Conservation (phyloP, 2,329 filamentous ascomycete species). For the Aureobasidium sp. region DNA sequence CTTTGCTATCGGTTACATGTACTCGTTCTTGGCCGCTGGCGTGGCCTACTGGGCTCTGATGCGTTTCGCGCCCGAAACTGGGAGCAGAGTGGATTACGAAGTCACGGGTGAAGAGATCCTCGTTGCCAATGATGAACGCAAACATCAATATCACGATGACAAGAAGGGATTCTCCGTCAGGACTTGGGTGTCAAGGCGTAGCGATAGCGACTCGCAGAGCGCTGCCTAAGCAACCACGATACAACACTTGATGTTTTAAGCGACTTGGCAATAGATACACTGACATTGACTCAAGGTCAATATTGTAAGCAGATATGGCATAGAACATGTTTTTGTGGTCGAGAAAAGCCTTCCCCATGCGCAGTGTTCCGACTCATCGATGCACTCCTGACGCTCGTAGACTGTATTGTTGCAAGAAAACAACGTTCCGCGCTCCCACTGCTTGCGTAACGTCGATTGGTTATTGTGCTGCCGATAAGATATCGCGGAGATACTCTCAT, state of each 20-base stretch:
- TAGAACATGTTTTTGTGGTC: too few species aligned
- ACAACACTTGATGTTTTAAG: too few species aligned
- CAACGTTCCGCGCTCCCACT: too few species aligned
- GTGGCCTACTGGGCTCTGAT: slow-evolving; percentile 1
- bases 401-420: too few species aligned
- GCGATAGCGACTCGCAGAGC: neutral
- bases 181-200: neutral
- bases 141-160: neutral
- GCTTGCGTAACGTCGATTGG: too few species aligned
- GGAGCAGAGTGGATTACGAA: neutral
- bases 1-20: neutral
- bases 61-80: neutral
- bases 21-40: neutral
- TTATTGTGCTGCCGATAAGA: neutral
- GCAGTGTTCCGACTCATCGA: too few species aligned
- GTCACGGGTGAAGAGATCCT: neutral
- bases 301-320: too few species aligned
- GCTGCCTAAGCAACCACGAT: neutral
- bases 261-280: too few species aligned
- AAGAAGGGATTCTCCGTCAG: neutral
- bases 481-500: neutral
- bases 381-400: too few species aligned
- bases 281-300: too few species aligned
- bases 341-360: too few species aligned
- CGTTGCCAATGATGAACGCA: neutral